Evolutionary conservation across 257 asterid genomes (phyloP).

Genomic region (Capsicum pubescens): DNA sequence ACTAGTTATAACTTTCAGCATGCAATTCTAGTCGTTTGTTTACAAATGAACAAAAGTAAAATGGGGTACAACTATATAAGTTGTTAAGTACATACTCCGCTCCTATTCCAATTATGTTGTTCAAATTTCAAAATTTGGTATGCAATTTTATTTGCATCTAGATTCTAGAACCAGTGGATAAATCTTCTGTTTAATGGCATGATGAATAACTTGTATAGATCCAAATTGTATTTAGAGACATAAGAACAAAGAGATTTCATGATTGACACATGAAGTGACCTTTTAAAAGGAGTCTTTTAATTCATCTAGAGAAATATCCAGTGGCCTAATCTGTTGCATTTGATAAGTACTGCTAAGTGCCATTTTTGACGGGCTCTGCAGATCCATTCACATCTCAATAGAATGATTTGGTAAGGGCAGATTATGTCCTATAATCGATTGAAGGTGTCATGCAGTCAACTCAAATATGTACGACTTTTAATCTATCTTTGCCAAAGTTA

Average conservation of each 20-base stretch:
- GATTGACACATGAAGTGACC: background rate
- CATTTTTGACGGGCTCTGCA: background rate
- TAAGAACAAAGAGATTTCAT: slow-evolving; percentile 2
- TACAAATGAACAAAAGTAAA: slow-evolving; percentile 3
- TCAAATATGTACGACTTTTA: background rate
- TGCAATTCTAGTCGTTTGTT: background rate
- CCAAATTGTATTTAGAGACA: background rate
- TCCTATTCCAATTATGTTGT: slow-evolving; percentile 14
- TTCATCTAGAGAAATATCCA: slow-evolving; percentile 7
- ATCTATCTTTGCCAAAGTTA: background rate
- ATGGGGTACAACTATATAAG: background rate
- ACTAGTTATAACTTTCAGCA: background rate
- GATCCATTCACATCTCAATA: background rate
- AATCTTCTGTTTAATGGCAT: slow-evolving; percentile 13
- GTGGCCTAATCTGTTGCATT: background rate
- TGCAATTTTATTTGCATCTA: background rate
- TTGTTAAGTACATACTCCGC: background rate
- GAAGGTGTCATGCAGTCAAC: background rate
- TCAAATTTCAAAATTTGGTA: background rate
- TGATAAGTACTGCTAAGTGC: background rate
- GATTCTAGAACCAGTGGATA: background rate
- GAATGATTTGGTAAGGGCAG: background rate
- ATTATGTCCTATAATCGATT: background rate
- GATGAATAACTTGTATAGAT: slow-evolving; percentile 14
- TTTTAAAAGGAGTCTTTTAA: background rate